Evolutionary conservation across 2,329 filamentous ascomycete genomes (phyloP).

Genomic region (Beauveria asiatica): DNA sequence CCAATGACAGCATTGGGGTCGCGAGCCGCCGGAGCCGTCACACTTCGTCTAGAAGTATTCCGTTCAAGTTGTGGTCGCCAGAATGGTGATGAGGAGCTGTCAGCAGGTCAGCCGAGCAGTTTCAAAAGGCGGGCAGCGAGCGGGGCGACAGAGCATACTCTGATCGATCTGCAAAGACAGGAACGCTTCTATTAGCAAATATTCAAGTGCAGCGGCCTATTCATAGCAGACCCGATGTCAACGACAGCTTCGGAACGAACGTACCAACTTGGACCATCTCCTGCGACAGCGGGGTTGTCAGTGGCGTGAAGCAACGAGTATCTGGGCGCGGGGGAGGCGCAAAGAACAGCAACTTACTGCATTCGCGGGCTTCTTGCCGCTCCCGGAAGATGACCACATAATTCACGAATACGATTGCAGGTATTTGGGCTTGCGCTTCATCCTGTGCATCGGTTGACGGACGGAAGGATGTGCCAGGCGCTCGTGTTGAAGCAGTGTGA

Average conservation of each 20-base stretch:
- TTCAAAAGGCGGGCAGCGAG: neutral
- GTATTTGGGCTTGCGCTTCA: conserved; percentile 21
- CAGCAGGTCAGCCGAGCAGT: conserved; percentile 15
- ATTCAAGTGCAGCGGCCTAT: neutral
- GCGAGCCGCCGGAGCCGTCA: conserved; percentile 32
- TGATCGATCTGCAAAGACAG: conserved; percentile 42
- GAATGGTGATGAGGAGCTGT: conserved; percentile 79
- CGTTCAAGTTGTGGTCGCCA: conserved; percentile 60
- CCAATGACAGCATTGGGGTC: conserved; percentile 74
- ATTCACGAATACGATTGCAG: conserved; percentile 21
- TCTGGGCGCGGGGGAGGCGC: conserved; percentile 9
- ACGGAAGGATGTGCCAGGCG: conserved; percentile 12
- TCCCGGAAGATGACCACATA: conserved; percentile 59
- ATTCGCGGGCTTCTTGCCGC: conserved; percentile 61
- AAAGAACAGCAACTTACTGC: conserved; percentile 46
- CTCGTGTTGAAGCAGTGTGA: conserved; percentile 6
- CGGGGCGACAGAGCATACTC: conserved; percentile 41
- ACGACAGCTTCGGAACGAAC: conserved; percentile 21
- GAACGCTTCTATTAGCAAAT: conserved; percentile 20
- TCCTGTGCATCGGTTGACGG: conserved; percentile 19
- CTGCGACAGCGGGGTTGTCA: conserved; percentile 46
- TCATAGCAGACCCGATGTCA: neutral
- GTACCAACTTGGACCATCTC: conserved; percentile 99
- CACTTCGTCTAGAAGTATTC: conserved; percentile 41
- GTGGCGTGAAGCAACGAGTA: conserved; percentile 18